phyloP scores from a whole-genome alignment of 2,329 filamentous ascomycete species.

The Neospermospora avenae region DNA sequence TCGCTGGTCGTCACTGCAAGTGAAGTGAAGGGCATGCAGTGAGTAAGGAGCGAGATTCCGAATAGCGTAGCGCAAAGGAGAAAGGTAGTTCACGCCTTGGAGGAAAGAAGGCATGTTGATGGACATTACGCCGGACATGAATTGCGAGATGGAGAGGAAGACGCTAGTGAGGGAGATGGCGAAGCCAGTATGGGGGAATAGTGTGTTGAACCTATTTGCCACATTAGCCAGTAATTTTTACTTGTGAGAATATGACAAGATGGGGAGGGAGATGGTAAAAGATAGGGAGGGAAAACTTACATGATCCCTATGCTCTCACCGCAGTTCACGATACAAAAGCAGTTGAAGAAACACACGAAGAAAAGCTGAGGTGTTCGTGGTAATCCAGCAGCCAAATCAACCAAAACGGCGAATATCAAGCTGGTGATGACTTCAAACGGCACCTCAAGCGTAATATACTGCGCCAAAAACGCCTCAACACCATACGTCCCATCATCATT shows the following conservation, averaged over 20 bases:
- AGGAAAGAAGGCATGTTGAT: constrained; percentile 66
- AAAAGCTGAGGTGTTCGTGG: constrained; percentile 61
- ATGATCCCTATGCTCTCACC: constrained; percentile 76
- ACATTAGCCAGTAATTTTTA: not conserved
- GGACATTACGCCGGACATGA: constrained; percentile 69
- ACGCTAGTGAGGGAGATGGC: constrained; percentile 70
- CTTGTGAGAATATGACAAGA: not conserved
- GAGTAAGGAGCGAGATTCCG: constrained; percentile 66
- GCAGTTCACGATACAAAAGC: constrained; percentile 70
- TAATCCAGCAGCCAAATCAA: constrained; percentile 62
- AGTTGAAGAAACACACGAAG: constrained; percentile 64
- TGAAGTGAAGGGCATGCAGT: constrained; percentile 57
- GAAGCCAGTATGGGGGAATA: constrained; percentile 72
- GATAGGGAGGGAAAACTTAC: too few relatives aligned
- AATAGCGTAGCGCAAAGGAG: constrained; percentile 66
- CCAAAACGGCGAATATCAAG: constrained; percentile 62
- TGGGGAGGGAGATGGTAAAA: too few relatives aligned
- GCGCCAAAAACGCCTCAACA: constrained; percentile 66
- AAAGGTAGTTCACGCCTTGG: constrained; percentile 67
- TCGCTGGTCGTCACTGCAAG: constrained; percentile 58
- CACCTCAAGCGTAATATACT: constrained; percentile 67
- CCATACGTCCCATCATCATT: constrained; percentile 71
- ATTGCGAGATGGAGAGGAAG: constrained; percentile 65
- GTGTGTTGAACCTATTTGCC: constrained; percentile 59
- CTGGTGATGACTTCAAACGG: constrained; percentile 67